Percentiles rank a stretch among this genome's conserved stretches.
These are phyloP conservation scores for Spergularia azorica DNA, from an alignment of 179 eudicot genomes.

Conservation along the genomic window DNA sequence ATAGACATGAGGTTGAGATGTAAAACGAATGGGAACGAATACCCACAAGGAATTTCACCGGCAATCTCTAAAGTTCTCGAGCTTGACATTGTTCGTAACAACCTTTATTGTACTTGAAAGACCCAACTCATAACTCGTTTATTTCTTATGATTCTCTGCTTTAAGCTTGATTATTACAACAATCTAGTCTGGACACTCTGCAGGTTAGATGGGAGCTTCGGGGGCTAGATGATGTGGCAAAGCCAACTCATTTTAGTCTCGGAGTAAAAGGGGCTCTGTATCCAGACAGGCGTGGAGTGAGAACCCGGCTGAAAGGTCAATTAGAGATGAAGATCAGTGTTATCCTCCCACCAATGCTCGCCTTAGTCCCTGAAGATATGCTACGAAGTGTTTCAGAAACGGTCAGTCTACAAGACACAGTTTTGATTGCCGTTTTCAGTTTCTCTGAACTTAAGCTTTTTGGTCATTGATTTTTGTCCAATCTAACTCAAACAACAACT, in stretches of 20 bases:
- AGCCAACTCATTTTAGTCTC: constrained; percentile 71
- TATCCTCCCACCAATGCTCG: constrained; percentile 64
- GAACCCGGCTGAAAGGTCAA: constrained; percentile 71
- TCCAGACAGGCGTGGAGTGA: constrained; percentile 59
- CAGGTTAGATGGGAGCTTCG: constrained; percentile 89
- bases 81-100: constrained; percentile 65
- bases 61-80: constrained; percentile 71
- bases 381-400: constrained; percentile 62
- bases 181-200: not conserved
- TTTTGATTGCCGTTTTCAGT: not conserved
- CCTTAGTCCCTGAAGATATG: constrained; percentile 69
- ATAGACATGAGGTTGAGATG: constrained; percentile 81
- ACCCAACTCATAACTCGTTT: not conserved
- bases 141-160: not conserved
- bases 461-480: not conserved
- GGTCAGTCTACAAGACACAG: constrained; percentile 35
- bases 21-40: constrained; percentile 59
- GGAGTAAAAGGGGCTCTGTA: constrained; percentile 73
- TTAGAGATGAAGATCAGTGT: constrained; percentile 72
- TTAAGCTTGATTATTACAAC: not conserved
- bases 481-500: not conserved
- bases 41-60: constrained; percentile 70
- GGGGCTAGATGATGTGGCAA: constrained; percentile 66
- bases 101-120: constrained; percentile 3
- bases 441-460: too few species aligned